A percentile compares a stretch with the other conserved stretches of the same genome.
phyloP scores from a whole-genome alignment of 768 basidiomycete genomes.

The Russula dissimulans region DNA sequence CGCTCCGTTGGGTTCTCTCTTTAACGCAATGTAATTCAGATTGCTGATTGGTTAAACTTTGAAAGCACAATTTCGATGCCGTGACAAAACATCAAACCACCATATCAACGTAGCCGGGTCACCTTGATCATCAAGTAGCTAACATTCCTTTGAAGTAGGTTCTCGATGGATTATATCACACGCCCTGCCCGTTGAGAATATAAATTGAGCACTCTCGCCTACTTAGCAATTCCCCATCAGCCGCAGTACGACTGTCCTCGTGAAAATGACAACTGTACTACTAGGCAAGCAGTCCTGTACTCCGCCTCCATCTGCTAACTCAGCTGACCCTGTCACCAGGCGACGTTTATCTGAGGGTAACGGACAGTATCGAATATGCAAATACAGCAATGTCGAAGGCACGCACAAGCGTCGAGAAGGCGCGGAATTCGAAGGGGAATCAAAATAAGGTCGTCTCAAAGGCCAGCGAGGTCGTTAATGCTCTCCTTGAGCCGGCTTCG shows the following conservation, averaged over 20 bases:
- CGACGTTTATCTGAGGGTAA: not conserved
- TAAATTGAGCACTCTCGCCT: not conserved
- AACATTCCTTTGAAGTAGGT: too few relatives aligned
- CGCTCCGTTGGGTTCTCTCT: too few relatives aligned
- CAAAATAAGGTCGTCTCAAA: constrained; percentile 8
- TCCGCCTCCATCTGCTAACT: not conserved
- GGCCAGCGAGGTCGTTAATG: constrained; percentile 15
- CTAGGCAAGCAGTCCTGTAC: not conserved
- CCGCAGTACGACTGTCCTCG: not conserved
- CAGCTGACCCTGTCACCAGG: not conserved
- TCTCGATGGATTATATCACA: too few relatives aligned
- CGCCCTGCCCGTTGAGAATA: too few relatives aligned
- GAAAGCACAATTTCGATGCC: too few relatives aligned
- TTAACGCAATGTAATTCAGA: too few relatives aligned
- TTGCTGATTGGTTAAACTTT: too few relatives aligned
- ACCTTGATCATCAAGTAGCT: too few relatives aligned
- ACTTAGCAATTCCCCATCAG: not conserved
- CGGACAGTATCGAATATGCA: constrained; percentile 8
- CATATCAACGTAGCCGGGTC: too few relatives aligned
- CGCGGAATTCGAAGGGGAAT: constrained; percentile 4
- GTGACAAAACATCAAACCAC: too few relatives aligned
- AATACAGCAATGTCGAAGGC: constrained; percentile 1
- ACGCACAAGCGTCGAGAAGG: constrained; percentile 2
- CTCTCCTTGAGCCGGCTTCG: constrained; percentile 10
- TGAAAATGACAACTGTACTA: not conserved